Conservation (phyloP, 257 asterid species). For the Fraxinus americana region DNA sequence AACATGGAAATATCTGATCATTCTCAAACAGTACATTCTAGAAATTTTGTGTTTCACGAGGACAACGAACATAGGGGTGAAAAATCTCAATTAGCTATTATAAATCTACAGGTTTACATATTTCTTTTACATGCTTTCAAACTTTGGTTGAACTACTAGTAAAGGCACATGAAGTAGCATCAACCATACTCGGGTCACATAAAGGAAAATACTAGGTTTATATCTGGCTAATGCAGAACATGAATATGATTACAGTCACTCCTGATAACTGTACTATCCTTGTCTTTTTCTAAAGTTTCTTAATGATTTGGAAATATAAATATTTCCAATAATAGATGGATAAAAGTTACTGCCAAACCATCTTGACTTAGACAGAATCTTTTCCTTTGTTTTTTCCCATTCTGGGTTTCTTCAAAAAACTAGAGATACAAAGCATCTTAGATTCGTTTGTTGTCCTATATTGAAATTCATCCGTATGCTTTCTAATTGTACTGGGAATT, state of each 20-base stretch:
- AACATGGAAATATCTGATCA: background rate
- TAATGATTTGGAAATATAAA: background rate
- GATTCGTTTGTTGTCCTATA: background rate
- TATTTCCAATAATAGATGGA: conserved; percentile 2
- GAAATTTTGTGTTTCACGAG: background rate
- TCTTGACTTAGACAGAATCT: background rate
- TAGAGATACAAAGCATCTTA: background rate
- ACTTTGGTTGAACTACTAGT: background rate
- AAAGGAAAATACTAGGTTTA: background rate
- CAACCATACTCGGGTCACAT: background rate
- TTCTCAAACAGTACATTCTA: background rate
- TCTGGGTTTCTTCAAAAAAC: background rate
- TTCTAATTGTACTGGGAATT: background rate
- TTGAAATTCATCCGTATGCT: background rate
- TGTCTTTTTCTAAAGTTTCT: background rate
- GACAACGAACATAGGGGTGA: background rate
- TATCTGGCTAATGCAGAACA: background rate
- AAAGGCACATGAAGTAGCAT: conserved; percentile 6
- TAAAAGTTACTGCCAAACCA: background rate
- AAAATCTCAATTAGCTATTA: background rate
- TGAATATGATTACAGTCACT: background rate
- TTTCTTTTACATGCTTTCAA: background rate
- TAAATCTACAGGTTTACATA: conserved; percentile 2
- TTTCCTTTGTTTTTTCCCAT: background rate
- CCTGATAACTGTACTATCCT: background rate